These are phyloP conservation scores for Xerocomellus intermedius DNA, from an alignment of 768 basidiomycete species.

Conservation along the genomic window DNA sequence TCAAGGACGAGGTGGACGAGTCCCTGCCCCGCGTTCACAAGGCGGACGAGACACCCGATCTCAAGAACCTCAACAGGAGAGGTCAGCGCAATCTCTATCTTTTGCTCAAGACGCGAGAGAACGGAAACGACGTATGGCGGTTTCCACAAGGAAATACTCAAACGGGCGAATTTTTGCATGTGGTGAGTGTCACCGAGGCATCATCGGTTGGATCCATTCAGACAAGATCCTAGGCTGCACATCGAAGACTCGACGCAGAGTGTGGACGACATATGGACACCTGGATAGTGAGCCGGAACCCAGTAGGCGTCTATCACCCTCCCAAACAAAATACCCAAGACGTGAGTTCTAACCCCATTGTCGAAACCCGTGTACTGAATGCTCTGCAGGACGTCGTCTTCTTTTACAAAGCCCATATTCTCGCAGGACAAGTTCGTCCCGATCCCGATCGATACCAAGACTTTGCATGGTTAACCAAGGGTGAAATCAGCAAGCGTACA, in stretches of 20 bases:
- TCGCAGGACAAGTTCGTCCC: constrained; percentile 80
- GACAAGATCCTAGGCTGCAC: constrained; percentile 56
- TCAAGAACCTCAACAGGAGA: constrained; percentile 75
- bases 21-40: constrained; percentile 59
- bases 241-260: constrained; percentile 63
- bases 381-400: constrained; percentile 65
- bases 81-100: constrained; percentile 88
- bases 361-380: constrained; percentile 1
- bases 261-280: constrained; percentile 86
- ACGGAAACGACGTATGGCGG: constrained; percentile 63
- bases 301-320: constrained; percentile 75
- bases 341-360: constrained; percentile 26
- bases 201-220: background rate
- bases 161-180: constrained; percentile 71
- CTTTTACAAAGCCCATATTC: constrained; percentile 92
- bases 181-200: constrained; percentile 44
- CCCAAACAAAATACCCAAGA: constrained; percentile 36
- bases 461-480: constrained; percentile 93
- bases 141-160: constrained; percentile 72
- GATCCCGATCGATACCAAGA: constrained; percentile 55
- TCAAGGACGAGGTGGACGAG: constrained; percentile 59
- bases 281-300: constrained; percentile 91
- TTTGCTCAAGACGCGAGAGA: constrained; percentile 54
- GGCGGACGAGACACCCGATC: constrained; percentile 59
- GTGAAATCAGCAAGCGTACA: constrained; percentile 79